phyloP scores from a whole-genome alignment of 2,329 filamentous ascomycete genomes.

The Furcasterigmium sp. region DNA sequence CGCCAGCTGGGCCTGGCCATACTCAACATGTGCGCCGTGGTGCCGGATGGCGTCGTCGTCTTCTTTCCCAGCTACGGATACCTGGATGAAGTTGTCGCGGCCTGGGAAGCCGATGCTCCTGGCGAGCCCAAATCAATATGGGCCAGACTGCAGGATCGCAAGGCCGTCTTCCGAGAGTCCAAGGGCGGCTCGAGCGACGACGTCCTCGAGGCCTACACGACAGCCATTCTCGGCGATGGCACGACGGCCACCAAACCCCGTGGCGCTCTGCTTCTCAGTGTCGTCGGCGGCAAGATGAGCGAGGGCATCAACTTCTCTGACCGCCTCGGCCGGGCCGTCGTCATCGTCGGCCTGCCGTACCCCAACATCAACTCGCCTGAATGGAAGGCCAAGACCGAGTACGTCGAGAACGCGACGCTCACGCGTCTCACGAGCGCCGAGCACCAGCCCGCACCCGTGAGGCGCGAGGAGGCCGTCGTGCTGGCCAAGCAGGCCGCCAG shows the following conservation, averaged over 20 bases:
- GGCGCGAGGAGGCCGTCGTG: conserved; percentile 23
- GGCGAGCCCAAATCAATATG: conserved; percentile 41
- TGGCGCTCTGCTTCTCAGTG: conserved; percentile 79
- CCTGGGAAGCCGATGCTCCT: conserved; percentile 47
- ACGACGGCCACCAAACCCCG: conserved; percentile 17
- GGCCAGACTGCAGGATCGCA: conserved; percentile 52
- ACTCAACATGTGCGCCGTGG: conserved; percentile 62
- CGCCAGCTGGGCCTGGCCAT: conserved; percentile 69
- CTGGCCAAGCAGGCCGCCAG: conserved; percentile 54
- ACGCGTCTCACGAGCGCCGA: conserved; percentile 23
- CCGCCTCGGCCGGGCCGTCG: conserved; percentile 77
- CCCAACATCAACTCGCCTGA: conserved; percentile 85
- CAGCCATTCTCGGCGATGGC: conserved; percentile 54
- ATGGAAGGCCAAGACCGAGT: conserved; percentile 88
- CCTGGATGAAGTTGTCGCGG: conserved; percentile 64
- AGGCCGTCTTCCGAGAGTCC: conserved; percentile 56
- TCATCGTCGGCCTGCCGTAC: conserved; percentile 90
- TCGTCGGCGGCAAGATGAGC: conserved; percentile 90
- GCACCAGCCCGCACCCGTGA: background rate
- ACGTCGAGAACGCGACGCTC: conserved; percentile 63
- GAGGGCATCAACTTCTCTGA: conserved; percentile 99
- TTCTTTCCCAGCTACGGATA: conserved; percentile 97
- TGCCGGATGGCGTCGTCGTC: conserved; percentile 85
- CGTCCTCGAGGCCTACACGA: conserved; percentile 67
- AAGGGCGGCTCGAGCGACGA: conserved; percentile 58